A percentile compares a stretch with the other conserved stretches of the same genome.
These are phyloP conservation scores for Cryphonectria carpinicola DNA, from an alignment of 2,329 filamentous ascomycete species.

Conservation along the genomic window DNA sequence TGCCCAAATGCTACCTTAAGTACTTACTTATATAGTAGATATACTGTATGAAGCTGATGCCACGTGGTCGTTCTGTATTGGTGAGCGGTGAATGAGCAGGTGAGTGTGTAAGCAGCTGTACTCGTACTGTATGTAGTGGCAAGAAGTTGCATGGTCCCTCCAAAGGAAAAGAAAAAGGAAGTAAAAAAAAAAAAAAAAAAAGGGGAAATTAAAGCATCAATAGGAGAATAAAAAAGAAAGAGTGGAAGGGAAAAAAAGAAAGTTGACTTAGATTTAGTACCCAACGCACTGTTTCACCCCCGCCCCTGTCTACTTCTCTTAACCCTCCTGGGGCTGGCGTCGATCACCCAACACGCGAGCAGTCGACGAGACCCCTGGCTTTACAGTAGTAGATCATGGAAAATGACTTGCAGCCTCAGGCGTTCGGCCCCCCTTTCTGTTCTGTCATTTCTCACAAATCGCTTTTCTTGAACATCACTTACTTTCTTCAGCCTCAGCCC, in stretches of 20 bases:
- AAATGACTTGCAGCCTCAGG: not conserved
- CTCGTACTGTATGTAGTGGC: not conserved
- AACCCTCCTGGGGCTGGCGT: not conserved
- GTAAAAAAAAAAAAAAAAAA: not conserved
- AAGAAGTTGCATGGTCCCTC: not conserved
- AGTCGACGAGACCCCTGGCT: not conserved
- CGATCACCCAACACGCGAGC: not conserved
- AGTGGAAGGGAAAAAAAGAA: not conserved
- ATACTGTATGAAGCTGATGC: not conserved
- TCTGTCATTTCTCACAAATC: conserved; percentile 5
- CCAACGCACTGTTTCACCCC: not conserved
- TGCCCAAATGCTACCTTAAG: not conserved
- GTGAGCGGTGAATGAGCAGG: not conserved
- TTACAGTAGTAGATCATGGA: not conserved
- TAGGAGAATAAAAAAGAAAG: not conserved
- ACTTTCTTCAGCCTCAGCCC: not conserved
- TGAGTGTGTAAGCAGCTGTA: not conserved
- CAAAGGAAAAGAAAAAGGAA: too few species aligned
- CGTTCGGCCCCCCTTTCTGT: not conserved
- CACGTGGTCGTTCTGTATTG: not conserved
- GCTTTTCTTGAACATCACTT: not conserved
- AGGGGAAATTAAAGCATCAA: not conserved
- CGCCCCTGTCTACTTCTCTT: not conserved
- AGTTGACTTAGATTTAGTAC: not conserved
- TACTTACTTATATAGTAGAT: not conserved